These are phyloP conservation scores for Hypoxylon sp. DNA, from an alignment of 2,329 filamentous ascomycete genomes.

Conservation along the genomic window DNA sequence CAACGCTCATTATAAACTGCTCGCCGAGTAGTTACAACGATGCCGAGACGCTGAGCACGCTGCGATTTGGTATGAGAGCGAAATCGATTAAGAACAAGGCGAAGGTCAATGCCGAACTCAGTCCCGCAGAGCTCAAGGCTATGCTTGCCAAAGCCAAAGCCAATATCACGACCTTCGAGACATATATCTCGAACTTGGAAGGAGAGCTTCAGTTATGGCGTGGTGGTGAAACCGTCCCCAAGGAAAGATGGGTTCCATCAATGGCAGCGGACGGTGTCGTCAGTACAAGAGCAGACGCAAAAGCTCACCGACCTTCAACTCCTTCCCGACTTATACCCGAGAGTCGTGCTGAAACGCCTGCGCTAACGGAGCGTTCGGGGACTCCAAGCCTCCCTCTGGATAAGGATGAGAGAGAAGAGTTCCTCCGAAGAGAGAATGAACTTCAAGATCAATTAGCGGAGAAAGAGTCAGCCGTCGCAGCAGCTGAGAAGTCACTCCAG, in stretches of 20 bases:
- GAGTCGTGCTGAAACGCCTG: constrained; percentile 73
- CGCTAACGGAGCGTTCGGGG: constrained; percentile 82
- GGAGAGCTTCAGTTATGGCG: constrained; percentile 90
- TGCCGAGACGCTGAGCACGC: constrained; percentile 89
- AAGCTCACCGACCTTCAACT: constrained; percentile 67
- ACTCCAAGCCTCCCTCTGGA: constrained; percentile 92
- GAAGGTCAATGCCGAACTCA: constrained; percentile 98
- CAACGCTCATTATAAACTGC: constrained; percentile 98
- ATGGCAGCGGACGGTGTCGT: constrained; percentile 68
- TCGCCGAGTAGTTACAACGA: constrained; percentile 99
- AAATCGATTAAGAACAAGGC: constrained; percentile 99
- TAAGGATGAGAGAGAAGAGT: constrained; percentile 97
- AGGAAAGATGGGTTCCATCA: constrained; percentile 86
- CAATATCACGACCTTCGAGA: constrained; percentile 90
- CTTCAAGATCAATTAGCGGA: constrained; percentile 96
- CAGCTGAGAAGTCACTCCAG: constrained; percentile 83
- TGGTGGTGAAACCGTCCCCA: constrained; percentile 87
- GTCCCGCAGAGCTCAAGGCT: constrained; percentile 92
- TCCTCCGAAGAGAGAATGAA: constrained; percentile 94
- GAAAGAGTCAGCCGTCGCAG: constrained; percentile 85
- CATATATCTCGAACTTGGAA: constrained; percentile 86
- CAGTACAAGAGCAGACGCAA: constrained; percentile 61
- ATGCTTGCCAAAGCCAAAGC: constrained; percentile 93
- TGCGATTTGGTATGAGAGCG: constrained; percentile 94
- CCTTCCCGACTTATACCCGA: constrained; percentile 68